Evolutionary conservation across 1,284 basidiomycete species (phyloP).

Genomic region (Vanrija humicola): DNA sequence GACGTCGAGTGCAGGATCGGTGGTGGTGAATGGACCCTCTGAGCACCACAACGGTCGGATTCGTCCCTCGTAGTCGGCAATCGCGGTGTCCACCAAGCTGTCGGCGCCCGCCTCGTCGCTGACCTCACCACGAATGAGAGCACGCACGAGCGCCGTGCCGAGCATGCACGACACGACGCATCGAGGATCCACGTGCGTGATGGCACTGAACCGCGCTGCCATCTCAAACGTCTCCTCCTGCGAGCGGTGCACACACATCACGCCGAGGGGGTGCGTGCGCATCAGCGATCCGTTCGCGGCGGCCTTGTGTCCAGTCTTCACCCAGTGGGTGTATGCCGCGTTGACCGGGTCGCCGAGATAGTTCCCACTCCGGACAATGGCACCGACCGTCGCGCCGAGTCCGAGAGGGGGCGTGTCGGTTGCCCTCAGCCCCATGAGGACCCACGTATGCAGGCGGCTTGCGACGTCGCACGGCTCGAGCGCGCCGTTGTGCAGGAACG

Average conservation of each 20-base stretch:
- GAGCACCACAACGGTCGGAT: not conserved
- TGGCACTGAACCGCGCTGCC: slow-evolving; percentile 2
- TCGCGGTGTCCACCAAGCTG: not conserved
- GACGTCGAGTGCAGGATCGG: slow-evolving; percentile 1
- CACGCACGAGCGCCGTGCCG: slow-evolving; percentile 10
- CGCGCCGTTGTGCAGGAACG: slow-evolving; percentile 7
- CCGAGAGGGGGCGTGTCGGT: slow-evolving; percentile 13
- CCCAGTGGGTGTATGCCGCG: slow-evolving; percentile 4
- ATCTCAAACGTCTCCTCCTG: slow-evolving; percentile 4
- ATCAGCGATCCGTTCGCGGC: slow-evolving; percentile 15
- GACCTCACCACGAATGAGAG: slow-evolving; percentile 5
- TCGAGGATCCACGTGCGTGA: slow-evolving; percentile 17
- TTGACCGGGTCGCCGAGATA: slow-evolving; percentile 6
- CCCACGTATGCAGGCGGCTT: slow-evolving; percentile 6
- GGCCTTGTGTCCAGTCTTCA: not conserved
- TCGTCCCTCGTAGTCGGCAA: not conserved
- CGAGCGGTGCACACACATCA: not conserved
- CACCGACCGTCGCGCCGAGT: slow-evolving; percentile 11
- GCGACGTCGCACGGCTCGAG: slow-evolving; percentile 2
- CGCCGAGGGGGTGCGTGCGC: slow-evolving; percentile 15
- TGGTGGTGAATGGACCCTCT: not conserved
- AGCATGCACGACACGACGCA: slow-evolving; percentile 12
- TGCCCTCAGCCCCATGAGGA: slow-evolving; percentile 10
- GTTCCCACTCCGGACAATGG: slow-evolving; percentile 1
- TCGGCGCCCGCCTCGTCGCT: not conserved